A percentile compares a stretch with the other conserved stretches of the same genome.
phyloP scores from a whole-genome alignment of 1,284 basidiomycete genomes.

The Vanrija humicola region DNA sequence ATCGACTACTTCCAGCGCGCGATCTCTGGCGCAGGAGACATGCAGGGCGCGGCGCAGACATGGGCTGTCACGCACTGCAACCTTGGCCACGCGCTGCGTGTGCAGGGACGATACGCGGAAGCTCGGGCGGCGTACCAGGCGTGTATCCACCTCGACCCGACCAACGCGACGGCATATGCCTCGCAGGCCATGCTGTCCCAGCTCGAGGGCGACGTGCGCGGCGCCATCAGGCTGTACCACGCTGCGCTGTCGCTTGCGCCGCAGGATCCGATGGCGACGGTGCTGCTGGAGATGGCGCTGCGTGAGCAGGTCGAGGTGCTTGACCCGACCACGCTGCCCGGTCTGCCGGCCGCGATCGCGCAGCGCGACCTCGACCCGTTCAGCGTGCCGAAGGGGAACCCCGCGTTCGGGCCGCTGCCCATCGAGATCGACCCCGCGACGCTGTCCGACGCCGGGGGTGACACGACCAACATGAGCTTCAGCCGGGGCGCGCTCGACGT shows the following conservation, averaged over 20 bases:
- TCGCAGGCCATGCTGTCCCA: constrained; percentile 81
- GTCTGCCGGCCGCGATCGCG: constrained; percentile 34
- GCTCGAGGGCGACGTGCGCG: constrained; percentile 64
- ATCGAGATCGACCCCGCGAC: constrained; percentile 29
- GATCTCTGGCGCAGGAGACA: constrained; percentile 67
- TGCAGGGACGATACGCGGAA: constrained; percentile 66
- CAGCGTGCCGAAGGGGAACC: constrained; percentile 39
- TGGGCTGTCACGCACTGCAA: constrained; percentile 90
- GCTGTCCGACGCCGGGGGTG: constrained; percentile 26
- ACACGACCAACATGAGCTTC: constrained; percentile 5
- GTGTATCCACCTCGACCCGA: constrained; percentile 75
- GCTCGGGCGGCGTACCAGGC: constrained; percentile 67
- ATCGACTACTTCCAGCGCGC: constrained; percentile 67
- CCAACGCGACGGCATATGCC: constrained; percentile 69
- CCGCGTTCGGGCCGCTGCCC: constrained; percentile 36
- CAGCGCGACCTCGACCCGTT: constrained; percentile 42
- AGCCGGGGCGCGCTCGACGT: background rate
- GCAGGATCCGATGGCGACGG: constrained; percentile 78
- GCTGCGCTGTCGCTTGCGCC: constrained; percentile 81
- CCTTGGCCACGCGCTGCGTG: constrained; percentile 78
- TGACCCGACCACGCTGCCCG: constrained; percentile 36
- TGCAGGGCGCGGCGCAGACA: constrained; percentile 73
- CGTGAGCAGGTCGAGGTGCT: constrained; percentile 49
- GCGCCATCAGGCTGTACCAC: constrained; percentile 81
- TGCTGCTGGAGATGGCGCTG: constrained; percentile 78